A percentile compares a stretch with the other conserved stretches of the same genome.
Evolutionary conservation across 73 alveolate genomes (phyloP).

Genomic region (Diophrys appendiculata): DNA sequence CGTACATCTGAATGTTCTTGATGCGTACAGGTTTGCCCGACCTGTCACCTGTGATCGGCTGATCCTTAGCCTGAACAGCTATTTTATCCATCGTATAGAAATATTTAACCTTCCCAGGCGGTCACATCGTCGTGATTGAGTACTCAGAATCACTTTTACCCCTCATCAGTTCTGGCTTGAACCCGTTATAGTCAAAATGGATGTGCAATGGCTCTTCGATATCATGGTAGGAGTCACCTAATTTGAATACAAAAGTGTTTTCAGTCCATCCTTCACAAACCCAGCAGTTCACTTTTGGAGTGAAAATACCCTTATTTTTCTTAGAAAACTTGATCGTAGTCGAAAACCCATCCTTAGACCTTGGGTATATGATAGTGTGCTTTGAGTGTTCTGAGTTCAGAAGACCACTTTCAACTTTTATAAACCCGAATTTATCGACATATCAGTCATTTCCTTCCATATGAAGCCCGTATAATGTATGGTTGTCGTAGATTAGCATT

Average conservation of each 20-base stretch:
- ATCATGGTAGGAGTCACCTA: slow-evolving; percentile 18
- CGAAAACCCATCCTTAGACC: neutral
- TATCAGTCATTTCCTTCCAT: slow-evolving; percentile 69
- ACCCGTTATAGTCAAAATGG: slow-evolving; percentile 61
- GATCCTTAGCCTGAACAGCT: slow-evolving; percentile 19
- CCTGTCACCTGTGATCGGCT: no score
- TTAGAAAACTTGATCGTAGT: slow-evolving; percentile 18
- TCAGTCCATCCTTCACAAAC: slow-evolving; percentile 69
- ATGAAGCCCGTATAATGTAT: slow-evolving; percentile 74
- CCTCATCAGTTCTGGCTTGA: slow-evolving; percentile 57
- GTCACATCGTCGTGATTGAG: slow-evolving; percentile 45
- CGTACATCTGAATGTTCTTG: slow-evolving; percentile 17
- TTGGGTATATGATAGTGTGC: slow-evolving; percentile 5
- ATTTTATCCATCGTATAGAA: slow-evolving; percentile 42
- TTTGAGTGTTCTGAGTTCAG: neutral
- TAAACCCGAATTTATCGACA: slow-evolving; percentile 70
- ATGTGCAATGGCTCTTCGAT: slow-evolving; percentile 41
- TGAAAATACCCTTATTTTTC: slow-evolving; percentile 14
- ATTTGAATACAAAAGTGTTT: slow-evolving; percentile 9
- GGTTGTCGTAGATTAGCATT: slow-evolving; percentile 40
- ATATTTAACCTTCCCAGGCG: slow-evolving; percentile 41
- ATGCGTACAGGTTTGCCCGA: neutral
- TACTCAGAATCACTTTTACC: slow-evolving; percentile 14
- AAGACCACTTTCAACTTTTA: slow-evolving; percentile 31
- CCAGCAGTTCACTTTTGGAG: slow-evolving; percentile 50